Conservation (phyloP, 2,329 filamentous ascomycete species). For the Trichoderma atroviride region DNA sequence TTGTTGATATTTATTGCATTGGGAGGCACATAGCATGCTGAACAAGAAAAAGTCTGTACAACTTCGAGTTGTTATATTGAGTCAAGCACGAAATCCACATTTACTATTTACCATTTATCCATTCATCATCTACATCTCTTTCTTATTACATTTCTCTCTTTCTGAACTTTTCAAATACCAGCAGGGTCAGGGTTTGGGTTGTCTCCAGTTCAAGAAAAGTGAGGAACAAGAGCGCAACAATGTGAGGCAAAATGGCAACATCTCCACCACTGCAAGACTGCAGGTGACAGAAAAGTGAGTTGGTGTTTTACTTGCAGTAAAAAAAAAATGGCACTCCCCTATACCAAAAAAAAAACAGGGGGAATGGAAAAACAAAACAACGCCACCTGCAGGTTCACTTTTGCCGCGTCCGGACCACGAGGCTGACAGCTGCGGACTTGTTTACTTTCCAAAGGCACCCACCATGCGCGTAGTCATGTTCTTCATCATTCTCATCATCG, state of each 20-base stretch:
- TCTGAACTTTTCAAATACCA: not conserved
- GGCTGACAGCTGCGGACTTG: not conserved
- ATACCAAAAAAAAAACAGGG: not conserved
- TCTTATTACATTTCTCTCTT: no score
- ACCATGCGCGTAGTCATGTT: slow-evolving; percentile 1
- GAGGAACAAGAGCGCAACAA: not conserved
- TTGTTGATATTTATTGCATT: slow-evolving; percentile 22
- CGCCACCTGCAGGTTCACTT: not conserved
- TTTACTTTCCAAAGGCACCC: not conserved
- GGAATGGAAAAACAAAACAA: not conserved
- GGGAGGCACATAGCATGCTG: slow-evolving; percentile 23
- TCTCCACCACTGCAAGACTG: not conserved
- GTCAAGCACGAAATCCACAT: slow-evolving; percentile 8
- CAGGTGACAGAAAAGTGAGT: not conserved
- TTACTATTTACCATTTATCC: not conserved
- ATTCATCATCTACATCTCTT: no score
- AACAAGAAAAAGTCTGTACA: slow-evolving; percentile 4
- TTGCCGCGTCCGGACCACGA: not conserved
- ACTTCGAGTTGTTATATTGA: not conserved
- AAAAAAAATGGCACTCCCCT: no score
- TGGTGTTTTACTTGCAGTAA: not conserved
- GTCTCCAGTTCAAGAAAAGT: not conserved
- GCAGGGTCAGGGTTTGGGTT: slow-evolving; percentile 3
- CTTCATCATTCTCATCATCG: slow-evolving; percentile 1
- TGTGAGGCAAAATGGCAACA: not conserved